Evolutionary conservation across 768 basidiomycete species (phyloP), one percentile per base, ranked within the genome.

Genomic region (Myochromella boudieri): DNA sequence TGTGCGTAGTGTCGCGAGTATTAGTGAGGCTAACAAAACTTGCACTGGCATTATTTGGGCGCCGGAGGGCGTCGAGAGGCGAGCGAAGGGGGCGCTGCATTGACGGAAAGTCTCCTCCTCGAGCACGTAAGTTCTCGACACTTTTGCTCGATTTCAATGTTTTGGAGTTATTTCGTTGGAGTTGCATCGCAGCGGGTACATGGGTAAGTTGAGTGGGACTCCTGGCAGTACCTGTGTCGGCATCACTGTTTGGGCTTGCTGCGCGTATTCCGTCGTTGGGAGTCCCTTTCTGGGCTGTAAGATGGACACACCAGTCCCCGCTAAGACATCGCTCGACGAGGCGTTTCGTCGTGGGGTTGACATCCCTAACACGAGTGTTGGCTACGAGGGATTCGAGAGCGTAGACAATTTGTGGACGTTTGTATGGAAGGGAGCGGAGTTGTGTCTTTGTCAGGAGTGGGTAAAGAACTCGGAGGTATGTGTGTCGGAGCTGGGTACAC

Each of bases 361-460:
- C 75, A 37, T 95, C 90, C 24, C 89, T 81, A 43, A 97, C 88
- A 33, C 81, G 73, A 11, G 81, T 71, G 56, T 94, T 79, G 48
- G 82, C 76, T 26, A 86, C 74, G 22, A 97, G 76, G 0, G 83
- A 85, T 58, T 92, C 87, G 22, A 99, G 78, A 9, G 87, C 76
- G 37, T 82, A 81, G 15, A 92, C 84, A 57, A 98, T 90, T 62
- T 95, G 90, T 1, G 86, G 76, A 6, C 94, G 88, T 62, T 99
- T 99, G 71, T 98, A 97, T 0, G 92, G 89, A 47, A 84, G 68
- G 11, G 80, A 70, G 10, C 83, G 83, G 5, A 99, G 75, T 64
- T 99, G 97, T 0, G 95, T 98, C 65, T 91, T 93, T 8, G 89
- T 93, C 33, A 99, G 78, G 3, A 99, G 82, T 0, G 95, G 97